phyloP scores from a whole-genome alignment of 352 stramenopile species.

The Pythium biforme region DNA sequence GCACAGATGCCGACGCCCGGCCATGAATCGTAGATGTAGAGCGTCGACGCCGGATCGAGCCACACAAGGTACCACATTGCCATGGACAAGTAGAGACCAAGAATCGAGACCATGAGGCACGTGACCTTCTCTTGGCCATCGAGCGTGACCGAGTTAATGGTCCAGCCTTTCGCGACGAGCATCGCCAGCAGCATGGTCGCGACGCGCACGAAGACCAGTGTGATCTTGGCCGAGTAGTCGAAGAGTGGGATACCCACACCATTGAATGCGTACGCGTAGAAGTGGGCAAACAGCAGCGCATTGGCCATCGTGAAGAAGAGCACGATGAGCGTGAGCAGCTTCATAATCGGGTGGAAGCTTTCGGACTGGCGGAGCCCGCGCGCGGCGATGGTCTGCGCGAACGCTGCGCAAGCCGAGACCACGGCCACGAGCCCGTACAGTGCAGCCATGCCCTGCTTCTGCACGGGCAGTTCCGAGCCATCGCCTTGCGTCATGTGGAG shows the following conservation, averaged over 20 bases:
- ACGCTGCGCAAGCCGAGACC: slow-evolving; percentile 34
- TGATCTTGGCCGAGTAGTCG: slow-evolving; percentile 67
- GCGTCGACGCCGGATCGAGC: slow-evolving; percentile 70
- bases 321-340: slow-evolving; percentile 63
- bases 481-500: slow-evolving; percentile 76
- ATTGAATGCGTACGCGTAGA: slow-evolving; percentile 57
- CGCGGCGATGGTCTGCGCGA: slow-evolving; percentile 47
- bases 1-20: slow-evolving; percentile 63
- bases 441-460: slow-evolving; percentile 53
- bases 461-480: slow-evolving; percentile 62
- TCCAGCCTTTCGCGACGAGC: slow-evolving; percentile 79
- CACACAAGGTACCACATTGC: slow-evolving; percentile 83
- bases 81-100: slow-evolving; percentile 71
- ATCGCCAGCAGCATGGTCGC: slow-evolving; percentile 68
- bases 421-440: slow-evolving; percentile 56
- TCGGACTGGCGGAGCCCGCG: slow-evolving; percentile 49
- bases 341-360: slow-evolving; percentile 79
- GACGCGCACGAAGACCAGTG: slow-evolving; percentile 69
- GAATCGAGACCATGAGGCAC: slow-evolving; percentile 56
- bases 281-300: slow-evolving; percentile 56
- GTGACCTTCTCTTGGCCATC: slow-evolving; percentile 68
- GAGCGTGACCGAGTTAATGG: slow-evolving; percentile 64
- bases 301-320: slow-evolving; percentile 66
- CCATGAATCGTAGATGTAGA: slow-evolving; percentile 86
- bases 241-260: slow-evolving; percentile 70